Evolutionary conservation across 2,329 filamentous ascomycete genomes (phyloP).

Genomic region (Pseudogymnoascus sp.): DNA sequence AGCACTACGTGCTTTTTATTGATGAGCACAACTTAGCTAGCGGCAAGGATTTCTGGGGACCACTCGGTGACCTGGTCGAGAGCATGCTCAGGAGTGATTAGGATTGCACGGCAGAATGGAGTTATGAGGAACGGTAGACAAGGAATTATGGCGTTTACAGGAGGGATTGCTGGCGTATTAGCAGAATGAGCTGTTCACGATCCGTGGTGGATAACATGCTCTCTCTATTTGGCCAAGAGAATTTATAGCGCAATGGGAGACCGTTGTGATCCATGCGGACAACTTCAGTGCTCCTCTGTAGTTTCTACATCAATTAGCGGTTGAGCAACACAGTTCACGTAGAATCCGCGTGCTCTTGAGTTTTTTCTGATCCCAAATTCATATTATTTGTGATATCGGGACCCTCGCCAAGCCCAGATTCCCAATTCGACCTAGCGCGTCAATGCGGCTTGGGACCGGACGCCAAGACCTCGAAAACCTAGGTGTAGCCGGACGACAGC

Average conservation of each 20-base stretch:
- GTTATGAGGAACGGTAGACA: conserved; percentile 13
- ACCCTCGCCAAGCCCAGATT: not conserved
- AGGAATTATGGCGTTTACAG: conserved; percentile 22
- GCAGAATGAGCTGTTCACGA: not conserved
- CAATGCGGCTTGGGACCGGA: conserved; percentile 4
- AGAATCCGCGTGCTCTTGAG: not conserved
- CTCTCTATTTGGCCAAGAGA: not conserved
- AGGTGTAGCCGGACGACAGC: conserved; percentile 10
- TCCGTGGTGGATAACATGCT: not conserved
- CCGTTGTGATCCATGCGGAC: not conserved
- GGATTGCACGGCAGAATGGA: conserved; percentile 13
- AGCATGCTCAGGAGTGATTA: conserved; percentile 89
- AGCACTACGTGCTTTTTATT: conserved; percentile 98
- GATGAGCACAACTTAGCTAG: conserved; percentile 90
- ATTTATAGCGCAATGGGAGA: conserved; percentile 1
- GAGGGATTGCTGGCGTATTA: not conserved
- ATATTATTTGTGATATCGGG: not conserved
- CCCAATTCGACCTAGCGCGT: not conserved
- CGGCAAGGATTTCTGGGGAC: conserved; percentile 96
- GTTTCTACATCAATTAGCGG: not conserved
- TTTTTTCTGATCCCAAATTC: not conserved
- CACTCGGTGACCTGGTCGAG: conserved; percentile 88
- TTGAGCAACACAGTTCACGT: not conserved
- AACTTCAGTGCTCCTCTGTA: not conserved
- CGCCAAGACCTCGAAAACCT: conserved; percentile 14